A percentile compares a stretch with the other conserved stretches of the same genome.
Conservation (phyloP, 495 filamentous ascomycete species). For the Hamigera avellanea region DNA sequence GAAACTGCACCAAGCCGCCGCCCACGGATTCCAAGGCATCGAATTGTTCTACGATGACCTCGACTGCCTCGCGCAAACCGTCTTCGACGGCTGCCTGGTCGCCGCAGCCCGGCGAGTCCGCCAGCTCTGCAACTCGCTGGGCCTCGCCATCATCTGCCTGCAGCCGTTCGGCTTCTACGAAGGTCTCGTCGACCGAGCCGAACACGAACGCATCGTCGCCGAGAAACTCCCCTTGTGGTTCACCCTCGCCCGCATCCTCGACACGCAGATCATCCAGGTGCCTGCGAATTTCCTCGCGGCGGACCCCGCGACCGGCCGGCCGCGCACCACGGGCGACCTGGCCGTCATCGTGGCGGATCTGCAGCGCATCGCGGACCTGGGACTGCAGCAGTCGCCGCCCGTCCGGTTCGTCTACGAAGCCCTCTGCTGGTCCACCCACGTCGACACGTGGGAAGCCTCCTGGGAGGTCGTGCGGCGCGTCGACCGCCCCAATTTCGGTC, state of each 20-base stretch:
- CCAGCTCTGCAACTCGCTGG: slow-evolving; percentile 42
- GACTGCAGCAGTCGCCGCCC: slow-evolving; percentile 34
- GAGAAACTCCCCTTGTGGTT: slow-evolving; percentile 62
- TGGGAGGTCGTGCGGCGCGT: slow-evolving; percentile 59
- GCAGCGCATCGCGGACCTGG: slow-evolving; percentile 53
- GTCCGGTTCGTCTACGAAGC: slow-evolving; percentile 70
- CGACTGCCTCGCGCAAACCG: slow-evolving; percentile 47
- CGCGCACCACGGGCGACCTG: slow-evolving; percentile 40
- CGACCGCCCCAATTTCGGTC: slow-evolving; percentile 60
- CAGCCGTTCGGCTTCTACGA: slow-evolving; percentile 78
- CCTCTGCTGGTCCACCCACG: slow-evolving; percentile 62
- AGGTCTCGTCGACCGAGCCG: slow-evolving; percentile 52
- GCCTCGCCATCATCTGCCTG: slow-evolving; percentile 54
- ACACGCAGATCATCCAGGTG: slow-evolving; percentile 62
- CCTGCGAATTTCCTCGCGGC: slow-evolving; percentile 59
- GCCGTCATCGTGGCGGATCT: slow-evolving; percentile 54
- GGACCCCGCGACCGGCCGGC: slow-evolving; percentile 21
- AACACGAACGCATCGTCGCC: slow-evolving; percentile 42
- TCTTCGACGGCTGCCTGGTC: slow-evolving; percentile 37
- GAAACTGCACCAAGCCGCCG: slow-evolving; percentile 56
- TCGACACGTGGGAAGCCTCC: slow-evolving; percentile 61
- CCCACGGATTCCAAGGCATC: slow-evolving; percentile 56
- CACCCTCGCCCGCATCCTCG: slow-evolving; percentile 46
- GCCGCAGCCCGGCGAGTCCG: slow-evolving; percentile 46
- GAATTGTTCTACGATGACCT: slow-evolving; percentile 80